Percentiles rank a stretch among this genome's conserved stretches.
Conservation (phyloP, 345 rosid genomes). For the Eucalyptus regnans region DNA sequence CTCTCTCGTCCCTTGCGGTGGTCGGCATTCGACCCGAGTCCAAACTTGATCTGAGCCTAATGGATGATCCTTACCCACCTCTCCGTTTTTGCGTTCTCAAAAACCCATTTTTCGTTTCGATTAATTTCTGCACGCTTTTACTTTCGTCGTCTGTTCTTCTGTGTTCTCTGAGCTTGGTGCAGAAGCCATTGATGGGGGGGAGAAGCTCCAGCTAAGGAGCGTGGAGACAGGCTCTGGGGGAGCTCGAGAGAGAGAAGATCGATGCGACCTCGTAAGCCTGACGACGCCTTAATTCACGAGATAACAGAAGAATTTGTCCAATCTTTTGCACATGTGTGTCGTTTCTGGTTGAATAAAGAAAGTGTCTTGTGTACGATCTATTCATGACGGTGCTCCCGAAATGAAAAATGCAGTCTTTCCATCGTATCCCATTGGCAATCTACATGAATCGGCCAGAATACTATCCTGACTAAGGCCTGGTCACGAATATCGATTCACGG, state of each 20-base stretch:
- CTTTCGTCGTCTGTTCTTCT: background rate
- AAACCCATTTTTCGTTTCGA: background rate
- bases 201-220: background rate
- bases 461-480: fast-evolving
- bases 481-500: background rate
- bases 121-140: background rate
- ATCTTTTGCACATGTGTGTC: background rate
- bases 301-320: background rate
- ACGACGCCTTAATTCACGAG: background rate
- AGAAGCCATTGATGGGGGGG: background rate
- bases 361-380: background rate
- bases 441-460: fast-evolving
- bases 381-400: background rate
- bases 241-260: background rate
- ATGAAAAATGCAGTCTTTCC: background rate
- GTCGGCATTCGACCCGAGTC: background rate
- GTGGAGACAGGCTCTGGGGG: background rate
- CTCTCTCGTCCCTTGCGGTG: background rate
- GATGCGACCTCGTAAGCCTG: background rate
- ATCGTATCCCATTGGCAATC: fast-evolving
- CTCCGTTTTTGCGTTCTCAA: background rate
- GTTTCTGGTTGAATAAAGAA: background rate
- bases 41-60: background rate
- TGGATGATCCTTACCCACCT: background rate
- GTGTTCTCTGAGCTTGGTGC: background rate